Evolutionary conservation across 1,284 basidiomycete species (phyloP), one percentile per base, ranked within the genome.

Genomic region (Marasmius sp.): DNA sequence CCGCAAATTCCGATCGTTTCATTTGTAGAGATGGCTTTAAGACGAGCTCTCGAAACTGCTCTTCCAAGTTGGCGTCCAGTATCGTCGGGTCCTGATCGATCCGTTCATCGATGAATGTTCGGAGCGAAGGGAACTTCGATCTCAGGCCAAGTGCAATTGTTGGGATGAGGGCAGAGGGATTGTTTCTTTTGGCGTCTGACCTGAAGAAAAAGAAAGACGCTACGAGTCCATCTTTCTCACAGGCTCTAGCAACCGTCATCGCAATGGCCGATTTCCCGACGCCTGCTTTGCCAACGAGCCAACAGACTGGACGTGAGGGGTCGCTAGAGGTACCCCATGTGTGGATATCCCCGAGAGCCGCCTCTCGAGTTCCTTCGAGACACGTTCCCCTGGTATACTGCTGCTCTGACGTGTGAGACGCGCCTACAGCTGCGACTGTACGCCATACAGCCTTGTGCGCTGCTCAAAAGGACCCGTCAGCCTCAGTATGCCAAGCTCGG

Each of bases 191-290:
- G 2, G 49, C 11, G 12, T 61, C 51, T 6, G 51, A 16, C 4
- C 63, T 61, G 57, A 69, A 69, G 54, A 64, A 69, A 50, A 65
- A 69, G 33, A 54, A 64, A 5, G 68, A 63, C 5, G 56, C 65
- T 7, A 69, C 52, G 3, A 22, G 36, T 8, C 53, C 55, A 11
- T 34, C 5, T 11, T 59, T n/a, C 16, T 49, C 54, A 11, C 36
- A 63, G 16, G 37, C 37, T 16, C 65, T 38, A 14, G 66, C 64
- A n/a, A 69, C 47, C 0, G 62, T 67, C 20, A 61, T 66, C 0
- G 67, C 11, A 27, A 36, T 4, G 67, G 67, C 10, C 5, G 27
- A 27, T 27, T 27, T 27, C 2, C 27, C 27, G 5, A 27, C 27
- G 27, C 27, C 27, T 27, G 66, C 65, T 5, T 51, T 43, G 10